Conservation (phyloP, 1,284 basidiomycete species). For the Ceraceosorus bombacis region DNA sequence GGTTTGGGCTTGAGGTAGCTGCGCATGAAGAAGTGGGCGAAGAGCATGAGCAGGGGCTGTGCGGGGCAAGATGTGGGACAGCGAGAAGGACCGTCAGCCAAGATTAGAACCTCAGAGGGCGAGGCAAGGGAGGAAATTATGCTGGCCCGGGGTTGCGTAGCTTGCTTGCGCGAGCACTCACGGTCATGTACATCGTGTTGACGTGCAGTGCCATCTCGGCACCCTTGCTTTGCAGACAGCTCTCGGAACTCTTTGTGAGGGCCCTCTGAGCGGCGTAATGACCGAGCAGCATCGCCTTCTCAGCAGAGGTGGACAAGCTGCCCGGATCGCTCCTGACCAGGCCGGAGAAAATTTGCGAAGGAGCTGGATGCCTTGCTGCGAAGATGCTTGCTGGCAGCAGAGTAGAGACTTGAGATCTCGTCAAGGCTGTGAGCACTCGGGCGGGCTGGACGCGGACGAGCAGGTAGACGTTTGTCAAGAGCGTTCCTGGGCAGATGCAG, state of each 20-base stretch:
- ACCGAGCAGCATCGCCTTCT: conserved; percentile 11
- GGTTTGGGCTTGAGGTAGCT: conserved; percentile 18
- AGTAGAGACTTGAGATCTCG: conserved; percentile 9
- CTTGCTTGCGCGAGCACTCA: conserved; percentile 14
- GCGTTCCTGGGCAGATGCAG: conserved; percentile 20
- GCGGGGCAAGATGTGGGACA: no score
- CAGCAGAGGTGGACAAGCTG: neutral
- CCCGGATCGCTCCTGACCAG: neutral
- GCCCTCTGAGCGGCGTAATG: conserved; percentile 18
- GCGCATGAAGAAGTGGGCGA: conserved; percentile 37
- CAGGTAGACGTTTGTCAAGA: conserved; percentile 39
- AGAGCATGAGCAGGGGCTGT: conserved; percentile 34
- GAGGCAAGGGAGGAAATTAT: neutral
- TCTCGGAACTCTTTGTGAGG: conserved; percentile 12
- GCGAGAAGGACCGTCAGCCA: no score
- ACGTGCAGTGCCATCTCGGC: conserved; percentile 34
- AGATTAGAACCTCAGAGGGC: neutral
- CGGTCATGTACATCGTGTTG: conserved; percentile 38
- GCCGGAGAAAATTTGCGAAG: neutral
- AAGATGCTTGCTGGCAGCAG: conserved; percentile 6
- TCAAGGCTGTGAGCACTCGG: conserved; percentile 16
- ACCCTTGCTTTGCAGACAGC: conserved; percentile 29
- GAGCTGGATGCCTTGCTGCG: neutral
- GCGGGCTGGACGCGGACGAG: conserved; percentile 19
- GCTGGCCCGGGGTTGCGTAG: neutral